Evolutionary conservation across 371 early-diverging fungal genomes (phyloP).

Genomic region (Mucor velutinosus): DNA sequence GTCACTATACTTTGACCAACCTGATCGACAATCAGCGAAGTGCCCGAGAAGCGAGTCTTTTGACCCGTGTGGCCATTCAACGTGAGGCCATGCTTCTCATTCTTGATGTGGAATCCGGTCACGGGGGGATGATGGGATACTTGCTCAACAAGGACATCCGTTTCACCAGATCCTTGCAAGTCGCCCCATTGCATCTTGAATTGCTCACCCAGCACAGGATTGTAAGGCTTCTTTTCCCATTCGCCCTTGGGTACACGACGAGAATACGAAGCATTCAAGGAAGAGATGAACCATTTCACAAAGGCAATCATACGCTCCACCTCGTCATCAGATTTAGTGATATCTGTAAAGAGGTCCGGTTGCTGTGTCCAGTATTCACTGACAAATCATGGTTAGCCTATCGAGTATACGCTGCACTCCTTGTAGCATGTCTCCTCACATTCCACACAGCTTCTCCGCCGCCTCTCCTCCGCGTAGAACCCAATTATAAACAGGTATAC

Average conservation of each 20-base stretch:
- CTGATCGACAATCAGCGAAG: constrained; percentile 49
- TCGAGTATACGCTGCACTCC: background rate
- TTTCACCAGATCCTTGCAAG: constrained; percentile 67
- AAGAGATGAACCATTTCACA: constrained; percentile 78
- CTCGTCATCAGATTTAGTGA: constrained; percentile 60
- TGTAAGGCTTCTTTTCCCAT: constrained; percentile 84
- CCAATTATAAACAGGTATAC: constrained; percentile 3
- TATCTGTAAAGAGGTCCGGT: constrained; percentile 71
- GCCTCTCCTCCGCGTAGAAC: background rate
- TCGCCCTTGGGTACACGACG: constrained; percentile 53
- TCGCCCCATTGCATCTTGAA: constrained; percentile 71
- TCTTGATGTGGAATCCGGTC: constrained; percentile 66
- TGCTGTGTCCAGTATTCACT: constrained; percentile 78
- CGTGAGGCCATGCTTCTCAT: constrained; percentile 64
- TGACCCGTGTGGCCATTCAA: constrained; percentile 74
- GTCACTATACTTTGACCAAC: constrained; percentile 42
- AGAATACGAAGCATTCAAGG: constrained; percentile 71
- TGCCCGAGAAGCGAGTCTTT: constrained; percentile 49
- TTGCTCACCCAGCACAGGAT: constrained; percentile 83
- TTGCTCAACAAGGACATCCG: constrained; percentile 69
- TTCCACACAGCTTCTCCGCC: background rate
- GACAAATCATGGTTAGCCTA: background rate
- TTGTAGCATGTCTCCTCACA: background rate
- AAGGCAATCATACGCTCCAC: constrained; percentile 70
- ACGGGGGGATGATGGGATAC: constrained; percentile 83